These are phyloP conservation scores for Ananas comosus DNA, from an alignment of 176 grass and related monocot genomes.

Conservation along the genomic window DNA sequence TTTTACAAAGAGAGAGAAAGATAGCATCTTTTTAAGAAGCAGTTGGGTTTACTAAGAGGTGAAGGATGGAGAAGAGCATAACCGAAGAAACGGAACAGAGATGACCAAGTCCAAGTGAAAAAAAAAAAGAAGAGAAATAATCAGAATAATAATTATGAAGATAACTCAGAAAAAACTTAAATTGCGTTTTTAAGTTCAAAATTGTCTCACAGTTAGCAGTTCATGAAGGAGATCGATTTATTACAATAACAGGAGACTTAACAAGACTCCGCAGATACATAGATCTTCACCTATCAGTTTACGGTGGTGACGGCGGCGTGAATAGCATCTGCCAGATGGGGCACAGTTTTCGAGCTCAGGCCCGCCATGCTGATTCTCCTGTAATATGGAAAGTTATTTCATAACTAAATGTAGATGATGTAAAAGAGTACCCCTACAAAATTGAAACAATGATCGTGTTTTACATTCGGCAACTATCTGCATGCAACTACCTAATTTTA, in stretches of 20 bases:
- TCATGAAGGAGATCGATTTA: not conserved
- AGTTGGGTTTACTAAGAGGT: too few relatives aligned
- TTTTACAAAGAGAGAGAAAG: too few relatives aligned
- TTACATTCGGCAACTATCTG: not conserved
- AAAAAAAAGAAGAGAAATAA: too few relatives aligned
- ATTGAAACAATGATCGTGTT: constrained; percentile 5
- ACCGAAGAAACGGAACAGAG: too few relatives aligned
- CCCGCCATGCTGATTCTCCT: constrained; percentile 99
- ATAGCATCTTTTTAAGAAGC: too few relatives aligned
- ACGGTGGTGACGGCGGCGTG: constrained; percentile 61
- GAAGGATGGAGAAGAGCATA: too few relatives aligned
- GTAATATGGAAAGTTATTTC: constrained; percentile 21
- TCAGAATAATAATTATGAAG: too few relatives aligned
- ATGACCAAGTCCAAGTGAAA: too few relatives aligned
- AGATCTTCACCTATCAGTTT: constrained; percentile 10
- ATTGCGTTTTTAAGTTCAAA: not conserved
- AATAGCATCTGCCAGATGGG: constrained; percentile 80
- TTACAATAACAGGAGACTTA: not conserved
- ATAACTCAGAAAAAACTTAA: too few relatives aligned
- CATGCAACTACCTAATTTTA: not conserved
- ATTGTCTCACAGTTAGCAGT: not conserved
- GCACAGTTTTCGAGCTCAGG: constrained; percentile 51
- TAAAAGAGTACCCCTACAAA: not conserved
- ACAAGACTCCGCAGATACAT: not conserved
- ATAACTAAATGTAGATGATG: not conserved